A percentile compares a stretch with the other conserved stretches of the same genome.
Evolutionary conservation across 2,329 filamentous ascomycete species (phyloP).

Genomic region (Stachybotrys elegans): DNA sequence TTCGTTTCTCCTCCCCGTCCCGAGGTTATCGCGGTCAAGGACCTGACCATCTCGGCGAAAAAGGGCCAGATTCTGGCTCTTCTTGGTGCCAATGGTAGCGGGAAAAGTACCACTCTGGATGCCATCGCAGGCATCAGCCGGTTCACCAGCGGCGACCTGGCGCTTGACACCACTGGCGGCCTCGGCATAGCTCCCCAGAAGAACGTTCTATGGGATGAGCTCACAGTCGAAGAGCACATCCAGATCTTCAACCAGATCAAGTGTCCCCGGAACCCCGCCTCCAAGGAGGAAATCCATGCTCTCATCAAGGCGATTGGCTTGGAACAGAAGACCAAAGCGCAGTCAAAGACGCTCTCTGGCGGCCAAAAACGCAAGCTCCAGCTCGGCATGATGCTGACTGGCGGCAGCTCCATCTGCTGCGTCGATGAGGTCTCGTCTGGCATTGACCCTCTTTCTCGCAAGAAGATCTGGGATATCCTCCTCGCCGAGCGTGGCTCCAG

Average conservation of each 20-base stretch:
- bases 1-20: constrained; percentile 46
- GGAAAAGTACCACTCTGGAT: constrained; percentile 61
- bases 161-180: constrained; percentile 61
- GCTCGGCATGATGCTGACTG: constrained; percentile 73
- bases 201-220: constrained; percentile 70
- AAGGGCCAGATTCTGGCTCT: constrained; percentile 76
- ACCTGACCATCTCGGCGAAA: constrained; percentile 61
- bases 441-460: constrained; percentile 63
- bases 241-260: constrained; percentile 67
- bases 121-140: constrained; percentile 22
- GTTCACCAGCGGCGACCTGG: constrained; percentile 55
- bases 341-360: constrained; percentile 62
- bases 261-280: constrained; percentile 39
- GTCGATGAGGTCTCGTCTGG: constrained; percentile 73
- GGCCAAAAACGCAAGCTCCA: constrained; percentile 75
- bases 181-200: constrained; percentile 71
- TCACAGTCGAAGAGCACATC: constrained; percentile 69
- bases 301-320: constrained; percentile 62
- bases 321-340: constrained; percentile 54
- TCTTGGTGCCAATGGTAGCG: constrained; percentile 60
- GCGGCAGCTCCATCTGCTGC: constrained; percentile 66
- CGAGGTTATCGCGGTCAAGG: constrained; percentile 68
- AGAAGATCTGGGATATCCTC: constrained; percentile 50
- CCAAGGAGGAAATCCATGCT: constrained; percentile 33
- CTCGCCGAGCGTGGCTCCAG: constrained; percentile 60